Base-by-base conservation (phyloP, 2,329 filamentous ascomycete species). In the Magnaporthiopsis poae region DNA sequence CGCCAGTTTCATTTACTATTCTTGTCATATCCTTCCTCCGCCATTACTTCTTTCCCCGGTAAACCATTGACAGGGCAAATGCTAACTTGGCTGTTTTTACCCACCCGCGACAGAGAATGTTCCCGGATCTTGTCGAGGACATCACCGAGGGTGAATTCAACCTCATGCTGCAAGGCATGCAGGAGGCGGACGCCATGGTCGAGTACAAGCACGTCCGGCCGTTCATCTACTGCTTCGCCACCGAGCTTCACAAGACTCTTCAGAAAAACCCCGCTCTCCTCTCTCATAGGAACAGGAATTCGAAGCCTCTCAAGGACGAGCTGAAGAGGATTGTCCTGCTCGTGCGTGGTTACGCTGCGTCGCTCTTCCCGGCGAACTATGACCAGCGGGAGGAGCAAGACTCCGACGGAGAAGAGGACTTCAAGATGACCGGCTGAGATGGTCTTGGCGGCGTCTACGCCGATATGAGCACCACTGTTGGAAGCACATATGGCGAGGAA, bases 161-260 rank as follows among this genome's bases (percentile, higher is more conserved):
- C 2, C 31, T 64, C 52, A 46, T 64, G 27, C 63, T 64, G 15
- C 18, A 64, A 15, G 63, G 36, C 25, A 35, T 64, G 3, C 63
- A 27, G 11, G 27, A 56, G 36, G 25, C 31, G 4, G 27, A 64
- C 3, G 29, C 31, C 12, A 35, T 56, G 21, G 8, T 64, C 13
- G 36, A 52, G 15, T 64, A 59, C n/a, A 35, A 29, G 2, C 35
- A 25, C 5, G 25, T 64, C 15, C 63, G 25, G 33, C 46, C 31
- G 63, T 64, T 64, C 63, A 15, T 64, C 25, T 59, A 59, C 9
- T 29, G 25, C 39, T 59, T 64, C 15, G 52, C 12, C 5, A 15
- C 5, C 63, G 46, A 59, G 25, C 36, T 64, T 52, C 39, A 18
- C 15, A 18, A 21, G 3, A 15, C 15, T 21, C 15, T 52, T 18